A percentile compares a stretch with the other conserved stretches of the same genome.
Conservation (phyloP, 2,329 filamentous ascomycete genomes). For the Corinectria fuckeliana region DNA sequence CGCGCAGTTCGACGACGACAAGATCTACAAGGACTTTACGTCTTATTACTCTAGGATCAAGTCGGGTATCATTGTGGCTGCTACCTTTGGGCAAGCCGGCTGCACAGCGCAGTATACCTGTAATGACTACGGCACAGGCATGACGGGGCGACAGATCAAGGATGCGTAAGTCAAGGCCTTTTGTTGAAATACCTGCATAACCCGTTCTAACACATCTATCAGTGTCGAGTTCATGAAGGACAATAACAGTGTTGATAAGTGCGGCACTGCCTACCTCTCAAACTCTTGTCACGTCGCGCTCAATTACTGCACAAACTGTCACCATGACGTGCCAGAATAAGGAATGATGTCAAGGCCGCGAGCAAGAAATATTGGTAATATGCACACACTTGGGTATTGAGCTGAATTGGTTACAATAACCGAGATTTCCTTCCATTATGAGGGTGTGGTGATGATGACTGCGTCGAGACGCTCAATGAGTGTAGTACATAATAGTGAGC, state of each 20-base stretch:
- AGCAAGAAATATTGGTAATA: too few species aligned
- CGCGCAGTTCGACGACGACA: slow-evolving; percentile 16
- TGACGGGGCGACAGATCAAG: slow-evolving; percentile 27
- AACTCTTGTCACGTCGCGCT: slow-evolving; percentile 19
- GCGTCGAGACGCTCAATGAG: too few species aligned
- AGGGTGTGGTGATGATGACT: too few species aligned
- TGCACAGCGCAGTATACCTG: slow-evolving; percentile 22
- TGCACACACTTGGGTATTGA: too few species aligned
- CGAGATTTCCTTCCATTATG: too few species aligned
- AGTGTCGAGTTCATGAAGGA: slow-evolving; percentile 19
- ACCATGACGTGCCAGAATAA: neutral
- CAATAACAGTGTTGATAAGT: slow-evolving; percentile 22
- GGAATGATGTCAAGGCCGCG: too few species aligned
- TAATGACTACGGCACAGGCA: slow-evolving; percentile 21
- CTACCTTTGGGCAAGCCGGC: slow-evolving; percentile 19
- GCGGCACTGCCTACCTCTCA: slow-evolving; percentile 22
- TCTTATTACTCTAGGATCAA: slow-evolving; percentile 16
- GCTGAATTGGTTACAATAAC: too few species aligned
- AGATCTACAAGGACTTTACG: slow-evolving; percentile 14
- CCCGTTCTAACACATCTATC: neutral
- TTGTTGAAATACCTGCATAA: neutral
- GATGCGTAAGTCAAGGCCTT: slow-evolving; percentile 14
- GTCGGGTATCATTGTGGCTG: slow-evolving; percentile 6
- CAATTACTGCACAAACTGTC: slow-evolving; percentile 26
- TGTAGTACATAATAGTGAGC: too few species aligned